phyloP scores from a whole-genome alignment of 768 basidiomycete genomes.

The Agrocybe praecox region DNA sequence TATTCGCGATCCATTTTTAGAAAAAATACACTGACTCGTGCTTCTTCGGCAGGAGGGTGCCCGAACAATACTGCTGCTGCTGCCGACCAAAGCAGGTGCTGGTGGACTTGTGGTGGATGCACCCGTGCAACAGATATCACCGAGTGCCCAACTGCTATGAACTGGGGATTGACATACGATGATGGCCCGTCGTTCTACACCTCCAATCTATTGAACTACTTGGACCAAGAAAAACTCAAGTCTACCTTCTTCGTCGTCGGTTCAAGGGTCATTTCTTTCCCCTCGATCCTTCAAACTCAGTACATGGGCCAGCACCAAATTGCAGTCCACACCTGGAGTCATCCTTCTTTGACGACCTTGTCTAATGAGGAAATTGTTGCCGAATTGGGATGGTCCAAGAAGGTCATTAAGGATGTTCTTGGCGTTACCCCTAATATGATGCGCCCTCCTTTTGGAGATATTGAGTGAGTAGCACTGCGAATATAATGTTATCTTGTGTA shows the following conservation, averaged over 20 bases:
- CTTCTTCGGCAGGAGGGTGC: slow-evolving; percentile 49
- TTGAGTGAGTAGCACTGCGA: slow-evolving; percentile 50
- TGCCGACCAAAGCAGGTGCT: slow-evolving; percentile 58
- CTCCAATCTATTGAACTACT: slow-evolving; percentile 69
- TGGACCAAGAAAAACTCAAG: slow-evolving; percentile 63
- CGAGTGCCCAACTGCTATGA: slow-evolving; percentile 67
- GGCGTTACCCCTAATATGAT: slow-evolving; percentile 80
- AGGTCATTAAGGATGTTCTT: slow-evolving; percentile 80
- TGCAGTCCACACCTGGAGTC: slow-evolving; percentile 71
- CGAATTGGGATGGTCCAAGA: slow-evolving; percentile 86
- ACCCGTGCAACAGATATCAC: slow-evolving; percentile 67
- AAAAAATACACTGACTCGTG: slow-evolving; percentile 2
- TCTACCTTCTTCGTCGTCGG: slow-evolving; percentile 91
- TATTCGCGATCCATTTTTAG: slow-evolving; percentile 5
- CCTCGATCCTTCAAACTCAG: slow-evolving; percentile 68
- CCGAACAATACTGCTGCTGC: slow-evolving; percentile 58
- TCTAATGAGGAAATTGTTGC: slow-evolving; percentile 84
- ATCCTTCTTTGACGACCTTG: slow-evolving; percentile 70
- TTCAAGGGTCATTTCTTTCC: slow-evolving; percentile 75
- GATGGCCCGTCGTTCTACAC: slow-evolving; percentile 86
- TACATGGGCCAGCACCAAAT: slow-evolving; percentile 84
- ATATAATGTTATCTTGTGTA: neutral
- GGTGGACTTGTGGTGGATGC: slow-evolving; percentile 85
- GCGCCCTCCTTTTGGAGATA: slow-evolving; percentile 83
- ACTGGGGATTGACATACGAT: slow-evolving; percentile 64